Evolutionary conservation across 371 early-diverging fungal species (phyloP).

Genomic region (Circinella umbellata): DNA sequence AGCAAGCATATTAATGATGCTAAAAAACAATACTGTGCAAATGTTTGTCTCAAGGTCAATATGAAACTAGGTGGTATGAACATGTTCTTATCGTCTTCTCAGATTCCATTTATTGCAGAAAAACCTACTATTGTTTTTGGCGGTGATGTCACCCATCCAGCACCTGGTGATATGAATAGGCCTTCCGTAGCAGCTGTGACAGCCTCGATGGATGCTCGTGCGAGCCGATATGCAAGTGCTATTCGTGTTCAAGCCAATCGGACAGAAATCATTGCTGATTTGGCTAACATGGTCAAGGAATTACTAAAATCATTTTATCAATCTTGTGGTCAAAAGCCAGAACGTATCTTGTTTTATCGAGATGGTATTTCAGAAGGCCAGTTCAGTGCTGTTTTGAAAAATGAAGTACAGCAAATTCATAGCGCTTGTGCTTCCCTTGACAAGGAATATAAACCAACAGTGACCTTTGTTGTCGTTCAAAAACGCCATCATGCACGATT

Average conservation of each 20-base stretch:
- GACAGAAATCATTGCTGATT: conserved; percentile 88
- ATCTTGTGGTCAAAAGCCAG: conserved; percentile 79
- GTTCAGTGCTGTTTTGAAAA: conserved; percentile 78
- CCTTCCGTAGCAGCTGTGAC: conserved; percentile 84
- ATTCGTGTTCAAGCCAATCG: conserved; percentile 85
- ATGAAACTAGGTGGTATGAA: conserved; percentile 86
- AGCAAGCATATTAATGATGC: conserved; percentile 66
- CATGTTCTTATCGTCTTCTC: conserved; percentile 59
- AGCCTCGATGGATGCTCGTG: conserved; percentile 83
- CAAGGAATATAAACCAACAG: conserved; percentile 73
- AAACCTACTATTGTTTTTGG: conserved; percentile 93
- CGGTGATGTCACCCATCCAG: conserved; percentile 91
- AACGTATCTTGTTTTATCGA: conserved; percentile 93
- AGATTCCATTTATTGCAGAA: conserved; percentile 69
- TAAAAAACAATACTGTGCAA: conserved; percentile 71
- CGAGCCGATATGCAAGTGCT: conserved; percentile 84
- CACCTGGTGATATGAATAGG: conserved; percentile 71
- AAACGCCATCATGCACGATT: conserved; percentile 98
- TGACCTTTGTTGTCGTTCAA: conserved; percentile 95
- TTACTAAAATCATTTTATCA: conserved; percentile 82
- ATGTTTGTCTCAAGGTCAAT: conserved; percentile 89
- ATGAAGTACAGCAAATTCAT: conserved; percentile 83
- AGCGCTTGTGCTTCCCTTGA: conserved; percentile 77
- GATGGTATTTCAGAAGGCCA: conserved; percentile 96
- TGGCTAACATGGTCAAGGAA: conserved; percentile 83